Percentiles rank a stretch among this genome's conserved stretches.
Evolutionary conservation across 2,329 filamentous ascomycete species (phyloP).

Genomic region (Aspergillus puulaauensis): DNA sequence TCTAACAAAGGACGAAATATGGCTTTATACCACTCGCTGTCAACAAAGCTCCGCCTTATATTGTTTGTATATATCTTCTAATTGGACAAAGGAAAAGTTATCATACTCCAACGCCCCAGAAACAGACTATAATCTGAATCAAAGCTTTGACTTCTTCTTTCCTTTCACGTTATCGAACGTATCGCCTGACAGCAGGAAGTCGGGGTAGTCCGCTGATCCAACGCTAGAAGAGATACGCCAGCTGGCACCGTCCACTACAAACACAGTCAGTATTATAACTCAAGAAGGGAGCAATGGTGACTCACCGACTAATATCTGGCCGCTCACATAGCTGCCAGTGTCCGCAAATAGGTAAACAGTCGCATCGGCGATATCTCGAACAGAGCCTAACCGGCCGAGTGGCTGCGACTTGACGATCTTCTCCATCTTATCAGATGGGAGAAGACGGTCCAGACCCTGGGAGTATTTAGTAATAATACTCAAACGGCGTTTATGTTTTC

Average conservation of each 20-base stretch:
- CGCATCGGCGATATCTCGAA: slow-evolving; percentile 88
- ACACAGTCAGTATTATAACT: background rate
- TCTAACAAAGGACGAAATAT: too few relatives aligned
- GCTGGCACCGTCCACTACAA: slow-evolving; percentile 41
- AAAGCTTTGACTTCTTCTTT: slow-evolving; percentile 58
- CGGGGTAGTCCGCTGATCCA: slow-evolving; percentile 52
- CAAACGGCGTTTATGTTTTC: background rate
- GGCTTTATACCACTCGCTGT: too few relatives aligned
- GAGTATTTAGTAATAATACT: slow-evolving; percentile 1
- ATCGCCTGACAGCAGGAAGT: slow-evolving; percentile 57
- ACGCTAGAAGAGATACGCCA: slow-evolving; percentile 38
- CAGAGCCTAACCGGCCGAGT: slow-evolving; percentile 70
- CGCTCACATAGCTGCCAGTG: slow-evolving; percentile 82
- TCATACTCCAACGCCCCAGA: too few relatives aligned
- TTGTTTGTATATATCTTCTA: too few relatives aligned
- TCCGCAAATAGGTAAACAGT: slow-evolving; percentile 88
- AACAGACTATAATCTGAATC: background rate
- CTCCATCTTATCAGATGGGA: slow-evolving; percentile 53
- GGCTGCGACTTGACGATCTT: slow-evolving; percentile 59
- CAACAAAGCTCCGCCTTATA: too few relatives aligned
- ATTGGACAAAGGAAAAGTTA: too few relatives aligned
- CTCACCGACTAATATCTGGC: slow-evolving; percentile 68
- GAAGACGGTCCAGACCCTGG: slow-evolving; percentile 64
- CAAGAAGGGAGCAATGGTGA: background rate
- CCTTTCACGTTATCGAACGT: slow-evolving; percentile 59